These are phyloP conservation scores for Carex arenaria DNA, from an alignment of 202 grass and related monocot species.

Conservation along the genomic window DNA sequence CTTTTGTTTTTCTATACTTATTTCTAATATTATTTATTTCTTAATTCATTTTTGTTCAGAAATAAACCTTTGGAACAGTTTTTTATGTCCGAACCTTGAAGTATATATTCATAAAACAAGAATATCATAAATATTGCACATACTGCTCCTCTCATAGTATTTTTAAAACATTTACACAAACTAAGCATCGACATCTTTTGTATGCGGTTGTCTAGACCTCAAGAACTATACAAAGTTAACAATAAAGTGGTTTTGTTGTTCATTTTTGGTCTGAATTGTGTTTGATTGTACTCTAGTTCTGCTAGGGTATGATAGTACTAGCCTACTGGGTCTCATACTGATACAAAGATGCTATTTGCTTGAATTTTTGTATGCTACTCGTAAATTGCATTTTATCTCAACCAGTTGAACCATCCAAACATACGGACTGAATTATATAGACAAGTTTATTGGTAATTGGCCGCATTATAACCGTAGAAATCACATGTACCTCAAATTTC, in stretches of 20 bases:
- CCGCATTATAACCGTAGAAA: not conserved
- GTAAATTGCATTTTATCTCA: not conserved
- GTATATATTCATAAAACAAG: not conserved
- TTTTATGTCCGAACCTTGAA: not conserved
- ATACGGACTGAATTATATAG: not conserved
- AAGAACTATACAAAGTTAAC: not conserved
- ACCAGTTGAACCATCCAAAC: not conserved
- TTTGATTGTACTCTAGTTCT: not conserved
- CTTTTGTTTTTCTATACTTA: not conserved
- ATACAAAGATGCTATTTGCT: not conserved
- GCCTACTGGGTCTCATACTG: not conserved
- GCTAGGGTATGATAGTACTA: not conserved
- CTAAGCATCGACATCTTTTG: not conserved
- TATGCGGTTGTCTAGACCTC: not conserved
- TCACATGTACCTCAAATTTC: not conserved
- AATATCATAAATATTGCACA: not conserved
- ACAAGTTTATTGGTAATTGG: not conserved
- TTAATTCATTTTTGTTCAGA: constrained; percentile 7
- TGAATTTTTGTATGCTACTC: not conserved
- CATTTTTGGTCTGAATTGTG: not conserved
- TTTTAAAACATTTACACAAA: not conserved
- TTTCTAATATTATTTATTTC: not conserved
- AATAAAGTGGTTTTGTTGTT: not conserved
- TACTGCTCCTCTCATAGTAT: not conserved
- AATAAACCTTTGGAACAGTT: not conserved